A percentile compares a stretch with the other conserved stretches of the same genome.
Conservation (phyloP, 768 basidiomycete genomes). For the Termitomyces sp. region DNA sequence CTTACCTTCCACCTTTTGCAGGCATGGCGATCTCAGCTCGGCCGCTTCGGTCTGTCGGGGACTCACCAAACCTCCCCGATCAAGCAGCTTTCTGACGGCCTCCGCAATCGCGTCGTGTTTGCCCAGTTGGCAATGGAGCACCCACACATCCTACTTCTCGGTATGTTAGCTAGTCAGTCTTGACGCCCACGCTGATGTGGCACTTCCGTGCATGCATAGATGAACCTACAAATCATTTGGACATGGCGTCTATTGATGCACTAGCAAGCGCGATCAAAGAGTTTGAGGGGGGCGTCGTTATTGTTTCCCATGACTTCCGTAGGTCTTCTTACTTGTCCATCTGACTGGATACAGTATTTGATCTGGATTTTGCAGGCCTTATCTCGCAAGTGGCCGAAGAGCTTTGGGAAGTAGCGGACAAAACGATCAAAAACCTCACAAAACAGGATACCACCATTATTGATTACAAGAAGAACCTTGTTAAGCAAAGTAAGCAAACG, state of each 20-base stretch:
- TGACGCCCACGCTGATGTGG: constrained; percentile 1
- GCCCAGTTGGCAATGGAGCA: constrained; percentile 97
- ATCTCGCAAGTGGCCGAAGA: constrained; percentile 98
- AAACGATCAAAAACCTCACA: constrained; percentile 88
- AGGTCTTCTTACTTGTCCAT: neutral
- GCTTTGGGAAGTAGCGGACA: constrained; percentile 97
- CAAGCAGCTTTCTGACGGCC: constrained; percentile 90
- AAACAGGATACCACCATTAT: constrained; percentile 87
- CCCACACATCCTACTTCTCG: constrained; percentile 88
- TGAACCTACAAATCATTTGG: constrained; percentile 96
- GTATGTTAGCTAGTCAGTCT: constrained; percentile 31
- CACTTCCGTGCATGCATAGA: constrained; percentile 35
- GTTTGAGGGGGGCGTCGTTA: constrained; percentile 97
- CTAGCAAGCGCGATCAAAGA: constrained; percentile 94
- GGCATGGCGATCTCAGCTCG: constrained; percentile 93
- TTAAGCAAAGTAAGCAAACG: constrained; percentile 63
- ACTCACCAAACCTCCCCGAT: constrained; percentile 93
- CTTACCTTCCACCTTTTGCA: constrained; percentile 20
- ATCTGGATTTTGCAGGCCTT: constrained; percentile 49
- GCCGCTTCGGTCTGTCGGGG: constrained; percentile 93
- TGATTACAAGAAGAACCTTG: constrained; percentile 87
- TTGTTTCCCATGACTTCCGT: constrained; percentile 99
- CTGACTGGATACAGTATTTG: neutral
- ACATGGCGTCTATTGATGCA: constrained; percentile 97
- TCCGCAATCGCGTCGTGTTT: constrained; percentile 96